phyloP scores from a whole-genome alignment of 1,284 basidiomycete species.

The Cryptococcus sp. region DNA sequence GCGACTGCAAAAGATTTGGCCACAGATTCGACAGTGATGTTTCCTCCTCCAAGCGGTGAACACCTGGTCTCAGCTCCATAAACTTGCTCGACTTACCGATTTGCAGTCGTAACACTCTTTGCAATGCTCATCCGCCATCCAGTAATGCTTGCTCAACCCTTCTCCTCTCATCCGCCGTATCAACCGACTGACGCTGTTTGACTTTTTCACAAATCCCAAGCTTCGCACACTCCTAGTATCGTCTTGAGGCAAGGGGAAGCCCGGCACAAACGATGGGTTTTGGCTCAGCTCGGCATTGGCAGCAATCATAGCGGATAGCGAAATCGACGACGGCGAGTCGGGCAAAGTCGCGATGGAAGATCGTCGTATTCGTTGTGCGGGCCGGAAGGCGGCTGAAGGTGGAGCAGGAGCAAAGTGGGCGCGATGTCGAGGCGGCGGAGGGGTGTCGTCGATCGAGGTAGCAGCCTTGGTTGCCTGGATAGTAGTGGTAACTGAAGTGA shows the following conservation, averaged over 20 bases:
- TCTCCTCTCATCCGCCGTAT: constrained; percentile 82
- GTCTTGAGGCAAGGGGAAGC: constrained; percentile 42
- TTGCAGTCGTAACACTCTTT: constrained; percentile 93
- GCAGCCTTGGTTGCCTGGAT: constrained; percentile 16
- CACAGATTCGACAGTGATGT: constrained; percentile 91
- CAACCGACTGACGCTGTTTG: constrained; percentile 78
- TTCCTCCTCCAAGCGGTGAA: constrained; percentile 90
- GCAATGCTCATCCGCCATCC: constrained; percentile 96
- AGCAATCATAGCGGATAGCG: constrained; percentile 39
- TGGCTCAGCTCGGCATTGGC: constrained; percentile 38
- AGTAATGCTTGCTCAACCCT: constrained; percentile 63
- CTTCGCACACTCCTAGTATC: constrained; percentile 43
- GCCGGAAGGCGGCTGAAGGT: background rate
- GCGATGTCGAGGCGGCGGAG: constrained; percentile 9
- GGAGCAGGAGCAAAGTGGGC: constrained; percentile 16
- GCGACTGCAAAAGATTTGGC: constrained; percentile 83
- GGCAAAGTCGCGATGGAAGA: constrained; percentile 41
- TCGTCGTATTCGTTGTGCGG: constrained; percentile 17
- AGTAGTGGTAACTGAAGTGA: constrained; percentile 39
- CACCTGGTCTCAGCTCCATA: constrained; percentile 51
- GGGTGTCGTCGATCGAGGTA: background rate
- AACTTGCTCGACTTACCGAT: constrained; percentile 25
- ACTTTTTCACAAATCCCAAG: constrained; percentile 54
- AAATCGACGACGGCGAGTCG: constrained; percentile 41
- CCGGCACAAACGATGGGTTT: constrained; percentile 40